Conservation (phyloP, 2,329 filamentous ascomycete species). For the Botrytis aclada region DNA sequence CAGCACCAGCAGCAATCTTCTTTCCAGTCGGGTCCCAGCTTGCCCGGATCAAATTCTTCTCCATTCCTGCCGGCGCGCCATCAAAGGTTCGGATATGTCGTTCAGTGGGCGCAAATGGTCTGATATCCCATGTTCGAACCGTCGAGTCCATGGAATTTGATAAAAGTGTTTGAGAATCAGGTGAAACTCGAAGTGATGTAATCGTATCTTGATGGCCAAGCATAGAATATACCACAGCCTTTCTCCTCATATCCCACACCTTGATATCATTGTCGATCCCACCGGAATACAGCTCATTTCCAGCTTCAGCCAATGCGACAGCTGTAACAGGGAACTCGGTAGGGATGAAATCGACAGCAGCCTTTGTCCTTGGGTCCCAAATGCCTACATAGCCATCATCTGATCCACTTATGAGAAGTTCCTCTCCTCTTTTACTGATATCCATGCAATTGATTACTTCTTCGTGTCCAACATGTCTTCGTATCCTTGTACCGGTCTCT, state of each 20-base stretch:
- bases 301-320: constrained; percentile 85
- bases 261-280: constrained; percentile 97
- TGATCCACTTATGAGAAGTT: constrained; percentile 84
- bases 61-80: constrained; percentile 80
- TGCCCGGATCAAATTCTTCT: constrained; percentile 86
- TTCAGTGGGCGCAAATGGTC: constrained; percentile 88
- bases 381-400: constrained; percentile 93
- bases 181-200: constrained; percentile 86
- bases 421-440: constrained; percentile 83
- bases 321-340: constrained; percentile 92
- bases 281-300: constrained; percentile 91
- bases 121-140: constrained; percentile 91
- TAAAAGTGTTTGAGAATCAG: constrained; percentile 83
- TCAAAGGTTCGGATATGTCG: constrained; percentile 85
- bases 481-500: constrained; percentile 86
- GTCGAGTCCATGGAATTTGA: constrained; percentile 95
- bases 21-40: constrained; percentile 88
- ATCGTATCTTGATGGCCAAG: constrained; percentile 88
- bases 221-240: constrained; percentile 82
- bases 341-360: constrained; percentile 81
- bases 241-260: constrained; percentile 95
- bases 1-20: constrained; percentile 83
- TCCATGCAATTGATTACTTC: constrained; percentile 94
- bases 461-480: constrained; percentile 87
- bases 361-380: constrained; percentile 92